Conservation (phyloP, 2,329 filamentous ascomycete genomes). For the Kalmusia sp. region DNA sequence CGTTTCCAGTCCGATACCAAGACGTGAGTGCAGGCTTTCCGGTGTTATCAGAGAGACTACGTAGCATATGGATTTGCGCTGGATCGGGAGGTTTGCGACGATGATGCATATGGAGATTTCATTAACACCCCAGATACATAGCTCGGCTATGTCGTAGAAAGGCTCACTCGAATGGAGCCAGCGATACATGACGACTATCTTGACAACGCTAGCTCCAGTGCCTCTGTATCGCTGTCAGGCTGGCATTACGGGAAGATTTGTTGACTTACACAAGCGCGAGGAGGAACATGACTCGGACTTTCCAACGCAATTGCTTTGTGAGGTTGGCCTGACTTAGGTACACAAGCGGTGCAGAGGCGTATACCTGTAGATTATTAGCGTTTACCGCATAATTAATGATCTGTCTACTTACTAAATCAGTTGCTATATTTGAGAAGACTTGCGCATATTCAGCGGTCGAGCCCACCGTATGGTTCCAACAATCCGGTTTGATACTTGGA, state of each 20-base stretch:
- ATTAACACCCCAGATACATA: slow-evolving; percentile 20
- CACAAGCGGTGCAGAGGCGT: slow-evolving; percentile 17
- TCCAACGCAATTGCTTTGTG: slow-evolving; percentile 17
- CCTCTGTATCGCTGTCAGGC: slow-evolving; percentile 1
- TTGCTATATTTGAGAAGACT: slow-evolving; percentile 16
- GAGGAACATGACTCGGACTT: slow-evolving; percentile 17
- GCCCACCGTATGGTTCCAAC: slow-evolving; percentile 12
- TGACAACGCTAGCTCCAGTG: not conserved
- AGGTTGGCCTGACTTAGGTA: slow-evolving; percentile 14
- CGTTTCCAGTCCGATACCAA: not conserved
- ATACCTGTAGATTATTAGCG: slow-evolving; percentile 8
- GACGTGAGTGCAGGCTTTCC: slow-evolving; percentile 1
- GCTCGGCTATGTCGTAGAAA: slow-evolving; percentile 17
- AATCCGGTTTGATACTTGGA: slow-evolving; percentile 10
- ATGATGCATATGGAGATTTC: slow-evolving; percentile 23
- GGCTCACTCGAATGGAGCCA: slow-evolving; percentile 14
- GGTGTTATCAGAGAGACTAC: not conserved
- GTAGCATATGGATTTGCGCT: slow-evolving; percentile 15
- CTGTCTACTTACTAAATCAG: slow-evolving; percentile 13
- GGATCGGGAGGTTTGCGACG: slow-evolving; percentile 19
- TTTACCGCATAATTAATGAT: too few species aligned
- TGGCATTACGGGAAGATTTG: not conserved
- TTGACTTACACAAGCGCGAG: slow-evolving; percentile 16
- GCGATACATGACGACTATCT: not conserved
- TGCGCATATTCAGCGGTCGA: slow-evolving; percentile 13